A percentile compares a stretch with the other conserved stretches of the same genome.
These are phyloP conservation scores for Planoprotostelium fungivorum DNA, from an alignment of 78 protist genomes.

Conservation along the genomic window DNA sequence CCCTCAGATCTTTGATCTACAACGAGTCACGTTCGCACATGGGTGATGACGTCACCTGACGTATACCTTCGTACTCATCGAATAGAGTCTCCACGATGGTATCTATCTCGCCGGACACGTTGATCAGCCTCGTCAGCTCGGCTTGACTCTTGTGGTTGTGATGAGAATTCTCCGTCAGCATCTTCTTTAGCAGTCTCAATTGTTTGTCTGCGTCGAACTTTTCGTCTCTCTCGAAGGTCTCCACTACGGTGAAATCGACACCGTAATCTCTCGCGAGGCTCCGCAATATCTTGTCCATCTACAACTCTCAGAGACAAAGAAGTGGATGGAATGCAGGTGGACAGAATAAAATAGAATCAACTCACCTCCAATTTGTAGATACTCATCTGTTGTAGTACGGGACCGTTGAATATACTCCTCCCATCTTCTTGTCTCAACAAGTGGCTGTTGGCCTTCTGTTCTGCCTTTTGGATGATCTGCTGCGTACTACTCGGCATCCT, in stretches of 20 bases:
- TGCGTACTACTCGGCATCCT: not conserved
- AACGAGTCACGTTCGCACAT: not conserved
- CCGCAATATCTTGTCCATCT: not conserved
- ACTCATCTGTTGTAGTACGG: not conserved
- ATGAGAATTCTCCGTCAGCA: not conserved
- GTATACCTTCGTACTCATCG: not conserved
- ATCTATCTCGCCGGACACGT: not conserved
- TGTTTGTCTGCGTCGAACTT: not conserved
- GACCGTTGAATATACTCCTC: not conserved
- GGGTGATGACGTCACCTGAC: not conserved
- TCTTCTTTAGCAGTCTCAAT: not conserved
- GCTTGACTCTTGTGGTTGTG: not conserved
- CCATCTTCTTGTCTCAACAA: not conserved
- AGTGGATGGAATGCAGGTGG: too few relatives aligned
- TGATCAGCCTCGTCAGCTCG: not conserved
- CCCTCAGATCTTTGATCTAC: not conserved
- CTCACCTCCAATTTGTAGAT: too few relatives aligned
- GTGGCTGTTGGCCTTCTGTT: not conserved
- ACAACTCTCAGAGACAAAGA: not conserved
- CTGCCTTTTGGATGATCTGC: not conserved
- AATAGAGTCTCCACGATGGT: not conserved
- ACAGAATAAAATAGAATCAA: too few relatives aligned
- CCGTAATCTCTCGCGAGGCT: not conserved
- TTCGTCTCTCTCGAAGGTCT: not conserved
- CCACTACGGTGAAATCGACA: not conserved